Evolutionary conservation across 169 alveolate genomes (phyloP).

Genomic region (Eimeria sp.): DNA sequence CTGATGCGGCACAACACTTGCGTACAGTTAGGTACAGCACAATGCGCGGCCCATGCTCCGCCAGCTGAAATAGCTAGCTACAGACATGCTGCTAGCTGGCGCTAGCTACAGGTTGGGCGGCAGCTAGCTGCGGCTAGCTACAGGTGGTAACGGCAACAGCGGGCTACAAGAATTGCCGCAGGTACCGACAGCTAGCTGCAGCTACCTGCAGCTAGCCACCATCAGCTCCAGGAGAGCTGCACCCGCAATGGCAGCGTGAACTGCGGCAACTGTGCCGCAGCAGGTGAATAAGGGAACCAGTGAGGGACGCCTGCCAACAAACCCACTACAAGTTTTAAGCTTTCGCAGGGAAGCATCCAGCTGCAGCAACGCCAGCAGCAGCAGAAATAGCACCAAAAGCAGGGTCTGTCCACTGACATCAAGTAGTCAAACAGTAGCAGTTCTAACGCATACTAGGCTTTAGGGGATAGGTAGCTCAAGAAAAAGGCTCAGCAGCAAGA

Average conservation of each 20-base stretch:
- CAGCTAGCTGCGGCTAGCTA: not conserved
- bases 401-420: not conserved
- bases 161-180: not conserved
- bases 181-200: not conserved
- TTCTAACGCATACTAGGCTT: not conserved
- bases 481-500: not conserved
- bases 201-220: conserved; percentile 11
- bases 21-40: not conserved
- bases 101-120: not conserved
- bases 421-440: not conserved
- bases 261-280: not conserved
- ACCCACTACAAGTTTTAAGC: not conserved
- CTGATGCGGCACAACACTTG: not conserved
- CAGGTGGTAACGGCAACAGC: not conserved
- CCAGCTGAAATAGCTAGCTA: not conserved
- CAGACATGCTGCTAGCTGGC: not conserved
- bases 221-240: not conserved
- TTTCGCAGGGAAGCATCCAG: not conserved
- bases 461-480: not conserved
- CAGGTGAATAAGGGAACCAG: not conserved
- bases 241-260: not conserved
- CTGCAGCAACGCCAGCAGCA: not conserved
- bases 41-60: not conserved
- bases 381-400: not conserved
- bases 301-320: not conserved